Percentiles rank a stretch among this genome's conserved stretches.
Evolutionary conservation across 2,329 filamentous ascomycete genomes (phyloP).

Genomic region (Shiraia sp.): DNA sequence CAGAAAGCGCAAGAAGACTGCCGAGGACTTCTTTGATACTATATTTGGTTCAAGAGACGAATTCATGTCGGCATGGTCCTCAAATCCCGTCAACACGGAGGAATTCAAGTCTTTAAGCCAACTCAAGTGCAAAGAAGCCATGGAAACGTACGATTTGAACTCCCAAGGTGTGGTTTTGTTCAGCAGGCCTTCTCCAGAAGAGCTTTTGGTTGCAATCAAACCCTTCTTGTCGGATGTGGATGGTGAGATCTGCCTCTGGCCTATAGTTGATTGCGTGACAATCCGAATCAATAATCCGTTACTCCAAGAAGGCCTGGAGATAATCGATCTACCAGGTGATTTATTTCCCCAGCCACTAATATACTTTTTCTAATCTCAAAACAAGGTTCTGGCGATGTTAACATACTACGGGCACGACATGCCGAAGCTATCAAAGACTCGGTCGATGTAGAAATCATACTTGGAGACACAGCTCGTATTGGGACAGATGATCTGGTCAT

Average conservation of each 20-base stretch:
- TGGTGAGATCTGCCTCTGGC: constrained; percentile 19
- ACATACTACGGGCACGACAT: constrained; percentile 16
- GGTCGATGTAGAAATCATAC: constrained; percentile 23
- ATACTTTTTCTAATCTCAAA: background rate
- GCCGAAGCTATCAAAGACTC: constrained; percentile 20
- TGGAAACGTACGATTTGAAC: constrained; percentile 4
- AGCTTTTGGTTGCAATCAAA: constrained; percentile 13
- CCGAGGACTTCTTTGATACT: constrained; percentile 22
- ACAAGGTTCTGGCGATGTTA: constrained; percentile 31
- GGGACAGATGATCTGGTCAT: constrained; percentile 20
- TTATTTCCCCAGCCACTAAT: background rate
- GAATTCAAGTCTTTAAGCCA: constrained; percentile 18
- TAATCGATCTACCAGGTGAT: constrained; percentile 30
- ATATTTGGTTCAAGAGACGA: constrained; percentile 18
- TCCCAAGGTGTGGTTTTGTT: background rate
- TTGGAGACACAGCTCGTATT: constrained; percentile 24
- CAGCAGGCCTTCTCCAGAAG: constrained; percentile 3
- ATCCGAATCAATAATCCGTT: constrained; percentile 16
- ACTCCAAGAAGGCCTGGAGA: constrained; percentile 13
- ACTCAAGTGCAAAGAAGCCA: constrained; percentile 18
- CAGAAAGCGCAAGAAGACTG: constrained; percentile 17
- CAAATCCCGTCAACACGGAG: constrained; percentile 3
- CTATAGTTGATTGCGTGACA: constrained; percentile 21
- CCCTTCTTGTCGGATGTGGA: constrained; percentile 22
- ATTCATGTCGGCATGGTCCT: constrained; percentile 15